Base-by-base conservation (phyloP, 495 filamentous ascomycete genomes). In the Xylaria telfairii region DNA sequence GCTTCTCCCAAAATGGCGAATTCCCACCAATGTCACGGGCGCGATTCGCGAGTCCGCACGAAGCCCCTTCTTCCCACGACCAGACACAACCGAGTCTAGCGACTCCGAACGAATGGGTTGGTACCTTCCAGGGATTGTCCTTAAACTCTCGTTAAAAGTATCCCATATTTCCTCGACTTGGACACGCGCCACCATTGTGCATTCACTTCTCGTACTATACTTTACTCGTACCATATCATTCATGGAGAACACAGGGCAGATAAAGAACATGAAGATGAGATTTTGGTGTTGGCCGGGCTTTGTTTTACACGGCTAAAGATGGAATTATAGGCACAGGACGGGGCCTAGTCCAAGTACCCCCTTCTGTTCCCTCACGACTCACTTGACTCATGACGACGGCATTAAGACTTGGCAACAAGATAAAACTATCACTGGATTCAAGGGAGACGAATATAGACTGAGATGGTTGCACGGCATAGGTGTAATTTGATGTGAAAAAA, bases 91-190 rank as follows among this genome's bases (percentile, higher is more conserved):
- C 80, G 24, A 63, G 74, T 53, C 71, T 84, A 54, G 73, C 77
- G 46, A 67, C 73, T 12, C 83, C 84, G 63, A 74, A 75, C 53
- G 83, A 85, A 5, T 85, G 86, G 85, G 79, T 83, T 30, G 80
- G 73, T 10, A 71, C 77, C 17, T 87, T 88, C 73, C 86, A 88
- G 69, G 82, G 85, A 17, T 76, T 88, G 5, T 88, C 86, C 3
- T 79, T 88, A 71, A 87, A 86, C 72, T 76, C 81, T 46, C 85
- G 85, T 61, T 87, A 71, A 82, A 65, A 28, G 3, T 24, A 39
- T 12, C 13, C 21, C 17, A 42, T 49, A 15, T 39, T 59, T 59
- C 21, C 34, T 24, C 34, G 39, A 54, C 46, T 30, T 47, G 68
- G 61, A 59, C 61, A 65, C 39, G 37, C 32, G 61, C 61, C 68